Conservation (phyloP, 1,284 basidiomycete species). For the Ganoderma multipileum region DNA sequence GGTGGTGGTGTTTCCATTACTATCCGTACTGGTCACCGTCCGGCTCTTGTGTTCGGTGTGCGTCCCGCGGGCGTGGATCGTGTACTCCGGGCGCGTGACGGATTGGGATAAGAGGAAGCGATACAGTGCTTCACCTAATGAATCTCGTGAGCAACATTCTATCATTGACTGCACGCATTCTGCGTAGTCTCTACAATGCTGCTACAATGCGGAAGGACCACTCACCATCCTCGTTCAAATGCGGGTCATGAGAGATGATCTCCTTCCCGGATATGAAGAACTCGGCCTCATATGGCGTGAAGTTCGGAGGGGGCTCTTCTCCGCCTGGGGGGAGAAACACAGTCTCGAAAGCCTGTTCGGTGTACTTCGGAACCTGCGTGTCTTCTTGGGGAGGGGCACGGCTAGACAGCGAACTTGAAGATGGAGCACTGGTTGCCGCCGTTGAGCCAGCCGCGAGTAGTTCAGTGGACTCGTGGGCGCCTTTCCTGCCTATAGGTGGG, state of each 20-base stretch:
- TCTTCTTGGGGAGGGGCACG: slow-evolving; percentile 11
- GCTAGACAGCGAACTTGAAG: slow-evolving; percentile 18
- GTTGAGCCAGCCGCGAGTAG: slow-evolving; percentile 11
- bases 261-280: slow-evolving; percentile 59
- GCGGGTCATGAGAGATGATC: slow-evolving; percentile 72
- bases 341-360: slow-evolving; percentile 31
- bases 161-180: neutral
- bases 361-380: slow-evolving; percentile 24
- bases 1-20: slow-evolving; percentile 42
- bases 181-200: neutral
- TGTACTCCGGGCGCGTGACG: slow-evolving; percentile 52
- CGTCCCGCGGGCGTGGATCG: slow-evolving; percentile 60
- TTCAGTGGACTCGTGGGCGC: slow-evolving; percentile 6
- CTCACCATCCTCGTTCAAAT: slow-evolving; percentile 74
- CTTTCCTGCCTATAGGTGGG: slow-evolving; percentile 18
- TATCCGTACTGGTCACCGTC: slow-evolving; percentile 50
- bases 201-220: slow-evolving; percentile 10
- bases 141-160: slow-evolving; percentile 37
- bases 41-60: slow-evolving; percentile 63
- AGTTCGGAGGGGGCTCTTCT: slow-evolving; percentile 63
- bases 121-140: slow-evolving; percentile 72
- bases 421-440: neutral
- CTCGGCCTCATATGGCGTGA: slow-evolving; percentile 68
- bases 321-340: slow-evolving; percentile 37
- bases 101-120: slow-evolving; percentile 72